A percentile compares a stretch with the other conserved stretches of the same genome.
Conservation (phyloP, 208 protist species). For the Vickermania spadyakhi region DNA sequence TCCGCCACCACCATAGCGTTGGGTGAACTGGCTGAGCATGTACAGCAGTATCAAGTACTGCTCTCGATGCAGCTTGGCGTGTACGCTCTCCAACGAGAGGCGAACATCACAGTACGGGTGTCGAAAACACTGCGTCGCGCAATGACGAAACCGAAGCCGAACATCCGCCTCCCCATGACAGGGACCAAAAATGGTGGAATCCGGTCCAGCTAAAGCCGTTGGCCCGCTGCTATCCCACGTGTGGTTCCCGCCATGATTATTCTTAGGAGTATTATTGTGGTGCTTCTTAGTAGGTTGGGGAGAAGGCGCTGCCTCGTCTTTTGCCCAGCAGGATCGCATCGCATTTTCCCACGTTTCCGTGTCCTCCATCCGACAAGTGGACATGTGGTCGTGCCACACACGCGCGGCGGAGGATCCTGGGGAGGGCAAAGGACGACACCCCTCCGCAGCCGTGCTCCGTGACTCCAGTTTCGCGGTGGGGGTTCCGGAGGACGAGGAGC, state of each 20-base stretch:
- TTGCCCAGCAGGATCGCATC: constrained; percentile 71
- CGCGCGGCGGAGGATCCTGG: too few species aligned
- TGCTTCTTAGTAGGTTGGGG: too few species aligned
- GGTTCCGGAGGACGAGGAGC: too few species aligned
- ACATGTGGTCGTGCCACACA: too few species aligned
- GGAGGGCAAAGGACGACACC: too few species aligned
- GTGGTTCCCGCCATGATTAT: constrained; percentile 38
- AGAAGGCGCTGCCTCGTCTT: too few species aligned
- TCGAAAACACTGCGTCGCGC: constrained; percentile 18
- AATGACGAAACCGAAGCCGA: constrained; percentile 45
- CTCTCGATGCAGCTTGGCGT: constrained; percentile 48
- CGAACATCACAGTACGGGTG: constrained; percentile 46
- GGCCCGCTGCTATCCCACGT: too few species aligned
- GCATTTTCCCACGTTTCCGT: constrained; percentile 56
- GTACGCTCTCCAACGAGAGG: constrained; percentile 48
- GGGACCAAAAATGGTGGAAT: constrained; percentile 74
- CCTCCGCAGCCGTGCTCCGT: too few species aligned
- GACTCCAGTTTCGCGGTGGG: too few species aligned
- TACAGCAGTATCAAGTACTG: constrained; percentile 52
- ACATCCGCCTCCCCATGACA: constrained; percentile 55
- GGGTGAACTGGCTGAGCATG: neutral
- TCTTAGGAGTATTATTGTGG: too few species aligned
- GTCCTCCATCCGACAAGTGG: too few species aligned
- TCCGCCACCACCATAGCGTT: neutral
- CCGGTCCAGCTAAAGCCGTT: too few species aligned